A percentile compares a stretch with the other conserved stretches of the same genome.
Evolutionary conservation across 164 flowering plant species (phyloP).

Genomic region (Magnolia changhungtana): DNA sequence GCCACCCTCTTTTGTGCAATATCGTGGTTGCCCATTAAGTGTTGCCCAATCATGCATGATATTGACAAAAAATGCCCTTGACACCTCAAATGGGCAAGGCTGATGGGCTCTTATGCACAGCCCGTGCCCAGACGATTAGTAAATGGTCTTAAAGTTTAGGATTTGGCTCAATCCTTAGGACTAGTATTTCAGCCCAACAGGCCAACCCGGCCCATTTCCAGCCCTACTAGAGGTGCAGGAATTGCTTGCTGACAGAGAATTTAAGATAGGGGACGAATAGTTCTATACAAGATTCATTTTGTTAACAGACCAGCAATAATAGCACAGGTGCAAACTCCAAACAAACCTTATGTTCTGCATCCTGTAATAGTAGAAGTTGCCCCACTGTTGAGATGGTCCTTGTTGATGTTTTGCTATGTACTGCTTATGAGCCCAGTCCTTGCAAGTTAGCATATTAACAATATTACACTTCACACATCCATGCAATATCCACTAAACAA

Average conservation of each 20-base stretch:
- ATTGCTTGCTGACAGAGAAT: not conserved
- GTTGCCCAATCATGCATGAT: no score
- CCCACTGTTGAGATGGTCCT: slow-evolving; percentile 99
- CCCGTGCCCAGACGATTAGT: no score
- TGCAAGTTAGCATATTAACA: slow-evolving; percentile 8
- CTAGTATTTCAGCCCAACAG: no score
- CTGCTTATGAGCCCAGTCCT: slow-evolving; percentile 99
- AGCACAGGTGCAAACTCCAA: not conserved
- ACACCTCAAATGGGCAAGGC: no score
- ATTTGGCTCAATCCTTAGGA: no score
- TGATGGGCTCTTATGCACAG: no score
- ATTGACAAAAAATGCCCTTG: no score
- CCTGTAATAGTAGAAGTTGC: slow-evolving; percentile 90
- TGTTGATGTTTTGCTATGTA: slow-evolving; percentile 93
- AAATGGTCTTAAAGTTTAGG: no score
- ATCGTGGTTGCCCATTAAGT: no score
- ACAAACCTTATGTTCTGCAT: slow-evolving; percentile 93
- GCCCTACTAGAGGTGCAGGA: not conserved
- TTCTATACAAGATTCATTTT: not conserved
- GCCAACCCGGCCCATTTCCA: no score
- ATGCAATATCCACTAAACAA: not conserved
- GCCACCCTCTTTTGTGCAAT: no score
- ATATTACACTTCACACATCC: not conserved
- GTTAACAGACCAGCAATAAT: not conserved
- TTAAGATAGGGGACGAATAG: not conserved